Conservation (phyloP, 2,329 filamentous ascomycete genomes). For the Orbilia ellipsospora region DNA sequence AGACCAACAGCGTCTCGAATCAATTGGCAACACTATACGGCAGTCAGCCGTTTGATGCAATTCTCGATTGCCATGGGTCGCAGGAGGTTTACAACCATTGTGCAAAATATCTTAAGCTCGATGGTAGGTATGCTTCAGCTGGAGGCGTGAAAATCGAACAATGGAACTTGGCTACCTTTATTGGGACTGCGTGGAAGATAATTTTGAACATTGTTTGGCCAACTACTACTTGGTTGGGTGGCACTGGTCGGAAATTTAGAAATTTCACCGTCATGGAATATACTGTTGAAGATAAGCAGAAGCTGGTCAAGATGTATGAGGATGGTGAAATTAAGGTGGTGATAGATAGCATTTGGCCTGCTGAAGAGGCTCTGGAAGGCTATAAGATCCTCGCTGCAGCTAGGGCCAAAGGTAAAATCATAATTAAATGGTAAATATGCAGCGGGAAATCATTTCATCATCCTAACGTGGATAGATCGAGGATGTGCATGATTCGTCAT, state of each 20-base stretch:
- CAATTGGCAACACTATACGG: slow-evolving; percentile 61
- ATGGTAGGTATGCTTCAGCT: slow-evolving; percentile 64
- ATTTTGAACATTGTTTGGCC: slow-evolving; percentile 64
- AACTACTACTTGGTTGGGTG: slow-evolving; percentile 61
- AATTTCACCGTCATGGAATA: slow-evolving; percentile 62
- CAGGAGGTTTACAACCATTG: slow-evolving; percentile 65
- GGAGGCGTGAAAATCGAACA: slow-evolving; percentile 62
- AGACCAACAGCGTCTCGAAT: slow-evolving; percentile 61
- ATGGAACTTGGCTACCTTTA: slow-evolving; percentile 60
- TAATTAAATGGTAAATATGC: slow-evolving; percentile 59
- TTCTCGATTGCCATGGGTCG: slow-evolving; percentile 67
- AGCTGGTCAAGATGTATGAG: slow-evolving; percentile 61
- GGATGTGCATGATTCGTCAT: no score
- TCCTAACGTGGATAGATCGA: no score
- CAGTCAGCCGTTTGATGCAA: slow-evolving; percentile 62
- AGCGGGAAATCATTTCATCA: no score
- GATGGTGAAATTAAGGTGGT: slow-evolving; percentile 62
- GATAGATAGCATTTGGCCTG: slow-evolving; percentile 62
- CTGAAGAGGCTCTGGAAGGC: slow-evolving; percentile 62
- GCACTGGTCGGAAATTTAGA: slow-evolving; percentile 62
- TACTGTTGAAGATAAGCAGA: slow-evolving; percentile 61
- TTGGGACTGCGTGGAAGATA: slow-evolving; percentile 61
- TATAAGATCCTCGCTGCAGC: slow-evolving; percentile 61
- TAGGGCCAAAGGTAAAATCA: slow-evolving; percentile 63
- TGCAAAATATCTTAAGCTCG: slow-evolving; percentile 62